Conservation (phyloP, 306 rosid species). For the Castanea mollissima region DNA sequence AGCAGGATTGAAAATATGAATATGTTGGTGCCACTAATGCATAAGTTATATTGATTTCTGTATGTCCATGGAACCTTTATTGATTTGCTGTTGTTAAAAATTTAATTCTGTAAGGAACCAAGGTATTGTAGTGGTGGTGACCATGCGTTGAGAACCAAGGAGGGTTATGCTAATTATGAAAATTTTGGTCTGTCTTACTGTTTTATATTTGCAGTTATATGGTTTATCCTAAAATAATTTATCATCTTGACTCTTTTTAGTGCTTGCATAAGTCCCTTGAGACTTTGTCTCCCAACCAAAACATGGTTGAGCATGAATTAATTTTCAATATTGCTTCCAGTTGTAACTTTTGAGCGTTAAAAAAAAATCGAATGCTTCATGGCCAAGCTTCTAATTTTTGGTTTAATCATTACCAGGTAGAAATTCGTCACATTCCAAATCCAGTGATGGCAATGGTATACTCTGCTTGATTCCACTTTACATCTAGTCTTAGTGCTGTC, state of each 20-base stretch:
- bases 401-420: constrained; percentile 46
- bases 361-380: not conserved
- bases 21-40: not conserved
- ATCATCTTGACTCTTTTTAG: not conserved
- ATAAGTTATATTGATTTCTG: not conserved
- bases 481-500: not conserved
- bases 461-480: not conserved
- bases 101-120: constrained; percentile 52
- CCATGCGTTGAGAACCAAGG: constrained; percentile 72
- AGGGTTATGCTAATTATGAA: constrained; percentile 76
- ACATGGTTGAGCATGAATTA: not conserved
- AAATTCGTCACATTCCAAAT: constrained; percentile 88
- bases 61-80: constrained; percentile 1
- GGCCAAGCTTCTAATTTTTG: not conserved
- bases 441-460: constrained; percentile 93
- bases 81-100: constrained; percentile 3
- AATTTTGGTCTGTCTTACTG: constrained; percentile 68
- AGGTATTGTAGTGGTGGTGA: constrained; percentile 94
- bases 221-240: not conserved
- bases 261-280: not conserved
- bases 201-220: constrained; percentile 82
- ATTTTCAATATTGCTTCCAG: not conserved
- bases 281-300: not conserved
- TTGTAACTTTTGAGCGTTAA: not conserved
- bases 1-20: not conserved